A percentile compares a stretch with the other conserved stretches of the same genome.
Evolutionary conservation across 805 yeast genomes (phyloP).

Genomic region (Wickerhamomyces silvicola): DNA sequence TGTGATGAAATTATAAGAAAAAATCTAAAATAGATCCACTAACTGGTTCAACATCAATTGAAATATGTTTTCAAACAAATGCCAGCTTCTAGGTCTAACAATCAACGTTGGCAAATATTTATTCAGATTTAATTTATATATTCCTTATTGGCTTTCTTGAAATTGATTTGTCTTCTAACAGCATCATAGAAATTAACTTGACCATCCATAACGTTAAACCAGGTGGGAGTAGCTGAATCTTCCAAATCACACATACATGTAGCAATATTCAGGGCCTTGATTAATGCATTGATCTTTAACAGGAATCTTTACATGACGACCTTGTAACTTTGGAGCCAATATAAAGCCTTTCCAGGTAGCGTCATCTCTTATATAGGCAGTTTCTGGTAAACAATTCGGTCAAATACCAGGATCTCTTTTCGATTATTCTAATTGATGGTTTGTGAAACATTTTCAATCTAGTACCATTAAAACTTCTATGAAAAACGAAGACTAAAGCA

Average conservation of each 20-base stretch:
- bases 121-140: conserved; percentile 23
- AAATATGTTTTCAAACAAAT: conserved; percentile 67
- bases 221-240: conserved; percentile 80
- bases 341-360: conserved; percentile 72
- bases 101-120: conserved; percentile 69
- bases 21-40: conserved; percentile 76
- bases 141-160: conserved; percentile 35
- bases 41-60: conserved; percentile 70
- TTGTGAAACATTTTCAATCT: conserved; percentile 53
- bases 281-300: conserved; percentile 78
- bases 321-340: conserved; percentile 64
- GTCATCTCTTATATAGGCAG: conserved; percentile 63
- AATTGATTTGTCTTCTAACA: conserved; percentile 59
- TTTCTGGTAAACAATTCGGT: conserved; percentile 62
- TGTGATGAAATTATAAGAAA: conserved; percentile 71
- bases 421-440: conserved; percentile 56
- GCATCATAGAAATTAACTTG: conserved; percentile 76
- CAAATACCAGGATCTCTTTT: conserved; percentile 55
- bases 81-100: conserved; percentile 90
- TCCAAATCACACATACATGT: conserved; percentile 86
- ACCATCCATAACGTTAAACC: conserved; percentile 74
- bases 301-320: conserved; percentile 76
- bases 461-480: conserved; percentile 60
- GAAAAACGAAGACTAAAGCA: conserved; percentile 64
- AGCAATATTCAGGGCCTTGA: conserved; percentile 75